Evolutionary conservation across 768 basidiomycete genomes (phyloP).

Genomic region (Russula vinacea): DNA sequence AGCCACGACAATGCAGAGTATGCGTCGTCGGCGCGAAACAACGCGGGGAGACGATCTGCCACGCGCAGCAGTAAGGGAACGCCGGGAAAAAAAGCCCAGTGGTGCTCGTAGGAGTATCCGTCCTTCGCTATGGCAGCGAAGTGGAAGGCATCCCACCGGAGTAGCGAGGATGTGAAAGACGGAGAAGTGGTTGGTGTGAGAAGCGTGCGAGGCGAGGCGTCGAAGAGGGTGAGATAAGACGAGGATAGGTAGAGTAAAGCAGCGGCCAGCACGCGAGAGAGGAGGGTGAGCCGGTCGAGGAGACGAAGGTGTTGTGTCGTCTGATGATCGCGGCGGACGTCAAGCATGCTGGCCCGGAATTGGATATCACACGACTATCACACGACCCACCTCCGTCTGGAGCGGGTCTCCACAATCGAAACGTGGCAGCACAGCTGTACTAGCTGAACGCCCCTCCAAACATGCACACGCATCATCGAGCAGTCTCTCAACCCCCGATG

Average conservation of each 20-base stretch:
- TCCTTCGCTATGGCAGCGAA: conserved; percentile 64
- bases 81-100: conserved; percentile 86
- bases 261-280: conserved; percentile 11
- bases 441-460: background rate
- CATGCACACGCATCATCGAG: conserved; percentile 1
- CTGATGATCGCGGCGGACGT: background rate
- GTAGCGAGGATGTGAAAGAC: conserved; percentile 36
- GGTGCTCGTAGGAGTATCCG: conserved; percentile 66
- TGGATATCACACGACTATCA: background rate
- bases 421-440: background rate
- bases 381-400: background rate
- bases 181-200: conserved; percentile 6
- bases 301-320: conserved; percentile 12
- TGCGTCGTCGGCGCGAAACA: background rate
- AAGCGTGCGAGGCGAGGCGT: conserved; percentile 23
- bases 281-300: conserved; percentile 24
- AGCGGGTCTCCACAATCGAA: background rate
- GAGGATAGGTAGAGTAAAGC: conserved; percentile 21
- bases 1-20: conserved; percentile 20
- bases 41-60: background rate
- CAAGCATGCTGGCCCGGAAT: background rate
- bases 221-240: conserved; percentile 26
- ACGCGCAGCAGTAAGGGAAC: conserved; percentile 52
- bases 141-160: conserved; percentile 90
- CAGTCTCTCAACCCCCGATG: conserved; percentile 16